These are phyloP conservation scores for Solanum infundibuliforme DNA, from an alignment of 257 asterid genomes.

Conservation along the genomic window DNA sequence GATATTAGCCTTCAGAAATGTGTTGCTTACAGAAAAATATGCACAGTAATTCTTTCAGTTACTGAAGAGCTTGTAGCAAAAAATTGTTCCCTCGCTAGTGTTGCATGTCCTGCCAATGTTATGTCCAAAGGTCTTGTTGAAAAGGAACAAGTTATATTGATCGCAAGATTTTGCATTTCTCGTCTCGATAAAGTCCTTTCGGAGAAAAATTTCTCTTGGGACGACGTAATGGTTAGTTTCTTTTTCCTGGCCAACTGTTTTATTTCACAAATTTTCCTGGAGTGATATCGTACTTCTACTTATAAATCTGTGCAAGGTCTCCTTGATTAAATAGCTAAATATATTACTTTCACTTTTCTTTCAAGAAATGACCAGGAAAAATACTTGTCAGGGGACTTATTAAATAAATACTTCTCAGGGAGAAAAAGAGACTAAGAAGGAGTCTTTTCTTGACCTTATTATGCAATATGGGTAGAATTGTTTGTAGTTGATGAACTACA, in stretches of 20 bases:
- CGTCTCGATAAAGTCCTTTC: conserved; percentile 45
- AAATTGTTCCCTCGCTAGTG: conserved; percentile 17
- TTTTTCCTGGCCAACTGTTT: not conserved
- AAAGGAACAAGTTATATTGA: conserved; percentile 28
- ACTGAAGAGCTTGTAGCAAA: conserved; percentile 37
- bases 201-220: conserved; percentile 57
- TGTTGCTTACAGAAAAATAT: conserved; percentile 35
- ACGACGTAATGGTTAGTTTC: conserved; percentile 59
- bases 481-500: not conserved
- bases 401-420: not conserved
- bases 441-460: not conserved
- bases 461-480: not conserved
- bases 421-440: not conserved
- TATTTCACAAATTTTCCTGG: not conserved
- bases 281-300: not conserved
- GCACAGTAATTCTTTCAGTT: conserved; percentile 54
- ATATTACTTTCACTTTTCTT: not conserved
- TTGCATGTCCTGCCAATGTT: conserved; percentile 7
- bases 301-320: not conserved
- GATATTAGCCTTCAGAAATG: conserved; percentile 51
- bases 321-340: not conserved
- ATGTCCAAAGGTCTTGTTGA: conserved; percentile 11
- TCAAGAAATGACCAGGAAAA: not conserved
- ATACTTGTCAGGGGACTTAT: not conserved
- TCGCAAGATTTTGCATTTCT: conserved; percentile 61